A percentile compares a stretch with the other conserved stretches of the same genome.
These are phyloP conservation scores for Beauveria sp. DNA, from an alignment of 2,329 filamentous ascomycete species.

Conservation along the genomic window DNA sequence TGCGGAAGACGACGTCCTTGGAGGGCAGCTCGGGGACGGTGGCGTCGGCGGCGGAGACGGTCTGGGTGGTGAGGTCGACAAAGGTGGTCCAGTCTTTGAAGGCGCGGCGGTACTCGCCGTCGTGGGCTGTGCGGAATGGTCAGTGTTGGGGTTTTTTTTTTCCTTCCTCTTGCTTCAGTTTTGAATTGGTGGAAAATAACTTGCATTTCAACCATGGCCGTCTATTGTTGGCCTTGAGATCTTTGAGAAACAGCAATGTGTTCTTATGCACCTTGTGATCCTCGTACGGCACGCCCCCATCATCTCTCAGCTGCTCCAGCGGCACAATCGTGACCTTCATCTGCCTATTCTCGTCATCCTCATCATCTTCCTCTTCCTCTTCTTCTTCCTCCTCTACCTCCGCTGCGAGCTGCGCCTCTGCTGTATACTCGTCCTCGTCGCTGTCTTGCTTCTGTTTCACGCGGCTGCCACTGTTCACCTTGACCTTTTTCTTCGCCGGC, in stretches of 20 bases:
- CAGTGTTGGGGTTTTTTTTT: not conserved
- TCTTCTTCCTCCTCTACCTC: slow-evolving; percentile 13
- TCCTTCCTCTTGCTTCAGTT: not conserved
- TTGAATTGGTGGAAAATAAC: slow-evolving; percentile 1
- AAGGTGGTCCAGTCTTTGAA: slow-evolving; percentile 78
- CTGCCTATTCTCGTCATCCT: slow-evolving; percentile 30
- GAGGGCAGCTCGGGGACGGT: slow-evolving; percentile 80
- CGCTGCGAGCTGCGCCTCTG: slow-evolving; percentile 12
- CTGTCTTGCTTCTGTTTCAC: slow-evolving; percentile 15
- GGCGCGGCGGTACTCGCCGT: slow-evolving; percentile 69
- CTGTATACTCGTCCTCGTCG: slow-evolving; percentile 17
- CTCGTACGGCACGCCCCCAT: slow-evolving; percentile 35
- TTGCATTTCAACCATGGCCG: slow-evolving; percentile 52
- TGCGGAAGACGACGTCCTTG: slow-evolving; percentile 81
- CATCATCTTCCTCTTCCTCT: slow-evolving; percentile 19
- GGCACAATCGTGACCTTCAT: slow-evolving; percentile 29
- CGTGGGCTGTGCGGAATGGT: slow-evolving; percentile 50
- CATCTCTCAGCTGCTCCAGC: slow-evolving; percentile 27
- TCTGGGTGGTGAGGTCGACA: slow-evolving; percentile 62
- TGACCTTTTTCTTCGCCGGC: slow-evolving; percentile 22
- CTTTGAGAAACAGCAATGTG: slow-evolving; percentile 48
- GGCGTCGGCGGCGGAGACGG: slow-evolving; percentile 63
- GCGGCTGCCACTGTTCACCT: slow-evolving; percentile 13
- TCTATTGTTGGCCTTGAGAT: slow-evolving; percentile 53
- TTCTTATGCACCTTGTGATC: slow-evolving; percentile 49